phyloP scores from a whole-genome alignment of 2,329 filamentous ascomycete genomes.

The Aspergillus fructus region DNA sequence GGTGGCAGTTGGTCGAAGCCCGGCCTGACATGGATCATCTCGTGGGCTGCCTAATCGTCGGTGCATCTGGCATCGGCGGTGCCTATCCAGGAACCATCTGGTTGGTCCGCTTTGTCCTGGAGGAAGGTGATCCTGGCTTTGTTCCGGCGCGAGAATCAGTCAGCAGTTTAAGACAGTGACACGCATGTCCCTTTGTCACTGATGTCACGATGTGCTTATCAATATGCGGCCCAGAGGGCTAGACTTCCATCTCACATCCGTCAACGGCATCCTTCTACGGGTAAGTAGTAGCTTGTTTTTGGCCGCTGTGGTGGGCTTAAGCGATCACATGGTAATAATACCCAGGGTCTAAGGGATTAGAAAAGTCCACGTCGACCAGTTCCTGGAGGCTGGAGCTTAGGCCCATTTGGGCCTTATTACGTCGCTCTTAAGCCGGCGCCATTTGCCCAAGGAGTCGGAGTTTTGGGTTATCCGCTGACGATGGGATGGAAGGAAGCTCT shows the following conservation, averaged over 20 bases:
- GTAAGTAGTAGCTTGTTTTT: not conserved
- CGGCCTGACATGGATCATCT: not conserved
- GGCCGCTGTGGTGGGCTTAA: not conserved
- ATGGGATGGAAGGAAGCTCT: too few species aligned
- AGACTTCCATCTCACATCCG: constrained; percentile 1
- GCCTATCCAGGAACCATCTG: constrained; percentile 4
- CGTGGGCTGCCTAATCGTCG: not conserved
- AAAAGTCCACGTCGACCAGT: not conserved
- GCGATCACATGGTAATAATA: constrained; percentile 7
- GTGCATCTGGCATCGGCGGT: constrained; percentile 8
- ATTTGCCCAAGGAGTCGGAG: too few species aligned
- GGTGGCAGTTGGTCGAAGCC: constrained; percentile 8
- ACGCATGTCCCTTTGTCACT: constrained; percentile 4
- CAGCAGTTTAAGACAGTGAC: not conserved
- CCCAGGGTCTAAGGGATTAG: not conserved
- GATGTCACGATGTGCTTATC: constrained; percentile 9
- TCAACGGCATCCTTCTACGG: not conserved
- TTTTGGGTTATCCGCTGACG: too few species aligned
- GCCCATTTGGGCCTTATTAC: not conserved
- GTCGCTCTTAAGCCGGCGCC: not conserved
- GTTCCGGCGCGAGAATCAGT: not conserved
- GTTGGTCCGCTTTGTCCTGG: constrained; percentile 5
- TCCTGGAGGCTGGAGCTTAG: constrained; percentile 1
- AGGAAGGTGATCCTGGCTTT: constrained; percentile 12
- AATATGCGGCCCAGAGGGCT: not conserved